Percentiles rank a stretch among this genome's conserved stretches.
Conservation (phyloP, 2,329 filamentous ascomycete genomes). For the Pestalotiopsis sp. region DNA sequence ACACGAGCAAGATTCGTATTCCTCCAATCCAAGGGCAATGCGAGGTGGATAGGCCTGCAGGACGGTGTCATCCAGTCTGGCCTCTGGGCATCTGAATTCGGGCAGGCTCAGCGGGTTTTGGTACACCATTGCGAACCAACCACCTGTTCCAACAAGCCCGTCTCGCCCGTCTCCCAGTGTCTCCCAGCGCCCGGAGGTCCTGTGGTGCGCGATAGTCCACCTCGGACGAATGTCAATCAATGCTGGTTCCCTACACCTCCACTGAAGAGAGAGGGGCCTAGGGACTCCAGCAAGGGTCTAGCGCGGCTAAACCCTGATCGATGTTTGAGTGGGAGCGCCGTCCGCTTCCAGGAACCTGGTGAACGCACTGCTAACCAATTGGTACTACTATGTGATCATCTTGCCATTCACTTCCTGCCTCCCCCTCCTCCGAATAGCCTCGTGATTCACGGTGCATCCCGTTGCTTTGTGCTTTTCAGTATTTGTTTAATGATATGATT, state of each 20-base stretch:
- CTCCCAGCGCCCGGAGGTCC: not conserved
- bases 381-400: not conserved
- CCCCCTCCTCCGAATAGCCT: conserved; percentile 5
- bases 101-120: not conserved
- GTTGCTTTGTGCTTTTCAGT: not conserved
- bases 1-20: conserved; percentile 9
- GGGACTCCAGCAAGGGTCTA: not conserved
- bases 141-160: not conserved
- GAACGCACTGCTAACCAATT: not conserved
- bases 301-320: conserved; percentile 5
- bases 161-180: not conserved
- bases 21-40: conserved; percentile 4
- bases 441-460: not conserved
- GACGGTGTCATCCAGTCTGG: not conserved
- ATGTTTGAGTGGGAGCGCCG: not conserved
- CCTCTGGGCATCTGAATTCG: not conserved
- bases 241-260: not conserved
- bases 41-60: not conserved
- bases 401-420: not conserved
- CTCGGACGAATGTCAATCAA: not conserved
- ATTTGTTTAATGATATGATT: not conserved
- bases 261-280: not conserved
- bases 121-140: not conserved
- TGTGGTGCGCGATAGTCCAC: not conserved
- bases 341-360: not conserved